Evolutionary conservation across 2,329 filamentous ascomycete genomes (phyloP), one percentile per base, ranked within the genome.

Genomic region (Massarina eburnea): DNA sequence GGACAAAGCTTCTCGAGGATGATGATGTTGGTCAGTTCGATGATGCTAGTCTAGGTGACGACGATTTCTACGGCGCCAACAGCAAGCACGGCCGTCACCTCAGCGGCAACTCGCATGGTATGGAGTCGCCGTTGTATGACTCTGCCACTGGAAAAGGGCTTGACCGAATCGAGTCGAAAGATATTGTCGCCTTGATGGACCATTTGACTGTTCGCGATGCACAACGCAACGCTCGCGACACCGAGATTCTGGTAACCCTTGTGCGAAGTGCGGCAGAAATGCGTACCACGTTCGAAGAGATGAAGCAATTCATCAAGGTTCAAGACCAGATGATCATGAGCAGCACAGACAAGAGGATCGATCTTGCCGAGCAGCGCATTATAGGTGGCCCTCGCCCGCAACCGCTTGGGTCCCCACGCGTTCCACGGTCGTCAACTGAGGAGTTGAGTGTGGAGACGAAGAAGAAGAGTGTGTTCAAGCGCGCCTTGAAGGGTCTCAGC

Each of bases 171-270:
- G 87, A 97, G 67, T 96, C 91, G 36, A 94, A 95, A 73, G 94
- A 99, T 64, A 95, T 99, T 59, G 88, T 99, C 53, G 90, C 92
- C 19, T 76, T 99, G 49, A 99, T 99, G 94, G 92, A 99, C 66
- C 94, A 99, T 71, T 84, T 99, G 52, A 97, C 95, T 67, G 94
- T 97, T 52, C 87, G 94, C 27, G 94, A 99, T 73, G 94, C 92
- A 32, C 92, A 97, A 73, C 86, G 94, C 48, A 97, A 94, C 71
- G 94, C 94, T 36, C 83, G 94, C 35, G 94, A 99, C 62, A 97
- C 94, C 0, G 94, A 99, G 71, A 96, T 99, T 44, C 77, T 99
- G 15, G 89, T 96, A 37, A 92, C 94, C 0, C 82, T 99, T 24
- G 94, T 99, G 50, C 86, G 92, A 48, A 91, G 91, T 43, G 92